Base-by-base conservation (phyloP, 2,329 filamentous ascomycete species). In the Colletotrichum sp. region DNA sequence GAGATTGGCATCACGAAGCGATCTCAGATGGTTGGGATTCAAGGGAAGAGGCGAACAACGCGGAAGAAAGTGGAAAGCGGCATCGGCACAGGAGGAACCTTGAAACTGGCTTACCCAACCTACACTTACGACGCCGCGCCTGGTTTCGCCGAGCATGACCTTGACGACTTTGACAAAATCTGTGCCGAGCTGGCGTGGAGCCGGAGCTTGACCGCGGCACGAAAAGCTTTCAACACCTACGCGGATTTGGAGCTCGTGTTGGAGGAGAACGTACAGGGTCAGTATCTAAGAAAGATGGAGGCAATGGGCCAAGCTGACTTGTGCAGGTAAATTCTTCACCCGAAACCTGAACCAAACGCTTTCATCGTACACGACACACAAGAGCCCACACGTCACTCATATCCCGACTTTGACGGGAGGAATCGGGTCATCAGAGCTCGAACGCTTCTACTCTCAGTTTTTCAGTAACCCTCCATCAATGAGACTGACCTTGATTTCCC, bases 131-230 rank as follows among this genome's bases (percentile, higher is more conserved):
- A 84, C 10, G 85, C 90, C 84, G 85, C 91, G 67, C 85, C 91
- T 0, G 94, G 94, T 0, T 96, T 96, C 77, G 94, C 94, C 0
- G 94, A 96, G 83, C 88, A 89, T 24, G 91, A 95, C 72, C 82
- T 94, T 36, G 92, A 94, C 4, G 91, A 93, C 78, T 95, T 92
- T 79, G 90, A 95, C 77, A 86, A 88, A 12, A 86, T 94, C 5
- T 89, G 90, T 0, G 90, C 93, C 3, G 89, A 90, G n/a, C 80
- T 95, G 24, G 93, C 94, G 0, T 95, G 93, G 89, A 91, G 89
- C n/a, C 88, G 94, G 9, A 93, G 91, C 43, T 80, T 96, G 73
- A 86, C 87, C 2, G 84, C 87, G 1, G 86, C 94, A 43, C 87
- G 92, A 55, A 89, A 88, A 75, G 93, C 91, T 0, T 94, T 95